phyloP scores from a whole-genome alignment of 1,284 basidiomycete genomes.

The Cutaneotrichosporon sp. region DNA sequence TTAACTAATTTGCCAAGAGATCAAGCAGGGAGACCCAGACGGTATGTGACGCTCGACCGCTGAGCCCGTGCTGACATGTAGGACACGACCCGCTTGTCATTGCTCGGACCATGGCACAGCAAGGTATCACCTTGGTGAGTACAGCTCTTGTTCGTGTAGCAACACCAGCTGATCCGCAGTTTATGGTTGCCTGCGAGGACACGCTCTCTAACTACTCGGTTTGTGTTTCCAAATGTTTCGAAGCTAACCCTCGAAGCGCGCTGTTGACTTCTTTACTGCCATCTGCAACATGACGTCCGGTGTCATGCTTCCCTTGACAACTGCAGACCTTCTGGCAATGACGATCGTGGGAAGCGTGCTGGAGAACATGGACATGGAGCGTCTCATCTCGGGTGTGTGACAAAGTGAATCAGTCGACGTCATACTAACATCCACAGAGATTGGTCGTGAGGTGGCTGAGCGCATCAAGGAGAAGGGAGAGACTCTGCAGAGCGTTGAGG shows the following conservation, averaged over 20 bases:
- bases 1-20: slow-evolving; percentile 52
- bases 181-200: slow-evolving; percentile 97
- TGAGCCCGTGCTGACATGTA: slow-evolving; percentile 15
- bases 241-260: slow-evolving; percentile 56
- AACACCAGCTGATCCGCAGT: no score
- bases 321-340: slow-evolving; percentile 90
- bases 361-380: slow-evolving; percentile 98
- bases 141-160: no score
- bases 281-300: slow-evolving; percentile 88
- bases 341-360: slow-evolving; percentile 93
- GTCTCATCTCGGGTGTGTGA: slow-evolving; percentile 61
- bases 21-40: slow-evolving; percentile 86
- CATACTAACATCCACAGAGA: slow-evolving; percentile 54
- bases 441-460: slow-evolving; percentile 87
- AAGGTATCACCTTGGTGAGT: slow-evolving; percentile 81
- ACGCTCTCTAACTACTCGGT: slow-evolving; percentile 89
- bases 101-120: slow-evolving; percentile 80
- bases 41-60: slow-evolving; percentile 37
- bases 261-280: slow-evolving; percentile 92
- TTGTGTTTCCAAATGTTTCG: slow-evolving; percentile 41
- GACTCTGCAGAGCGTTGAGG: slow-evolving; percentile 83
- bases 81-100: slow-evolving; percentile 82
- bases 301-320: slow-evolving; percentile 91
- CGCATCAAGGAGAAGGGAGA: slow-evolving; percentile 68
- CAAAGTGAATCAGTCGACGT: not conserved